Conservation (phyloP, 164 flowering plant species). For the Kingdonia uniflora region DNA sequence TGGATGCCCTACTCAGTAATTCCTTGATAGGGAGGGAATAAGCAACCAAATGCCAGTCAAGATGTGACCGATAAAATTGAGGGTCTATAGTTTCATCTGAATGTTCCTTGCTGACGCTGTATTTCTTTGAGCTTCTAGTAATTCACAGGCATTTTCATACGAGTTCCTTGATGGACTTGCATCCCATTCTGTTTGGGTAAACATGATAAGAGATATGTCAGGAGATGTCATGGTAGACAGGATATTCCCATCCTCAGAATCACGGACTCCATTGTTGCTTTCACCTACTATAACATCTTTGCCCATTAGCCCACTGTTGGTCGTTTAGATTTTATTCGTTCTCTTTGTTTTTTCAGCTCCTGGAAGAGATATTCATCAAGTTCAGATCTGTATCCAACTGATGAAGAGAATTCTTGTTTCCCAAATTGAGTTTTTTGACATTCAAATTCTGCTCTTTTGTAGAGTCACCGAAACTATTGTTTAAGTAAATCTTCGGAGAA, state of each 20-base stretch:
- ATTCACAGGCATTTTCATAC: constrained; percentile 12
- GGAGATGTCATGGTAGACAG: constrained; percentile 4
- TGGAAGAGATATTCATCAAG: constrained; percentile 12
- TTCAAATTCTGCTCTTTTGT: constrained; percentile 14
- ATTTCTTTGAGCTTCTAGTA: constrained; percentile 15
- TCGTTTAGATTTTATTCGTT: constrained; percentile 9
- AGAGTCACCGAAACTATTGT: neutral
- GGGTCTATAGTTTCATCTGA: constrained; percentile 17
- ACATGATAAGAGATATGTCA: constrained; percentile 9
- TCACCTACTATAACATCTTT: constrained; percentile 53
- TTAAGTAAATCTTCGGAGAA: no score
- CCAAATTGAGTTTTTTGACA: constrained; percentile 11
- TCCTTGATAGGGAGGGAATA: constrained; percentile 12
- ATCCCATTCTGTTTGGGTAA: constrained; percentile 20
- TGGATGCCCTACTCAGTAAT: constrained; percentile 12
- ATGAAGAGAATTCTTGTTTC: constrained; percentile 10
- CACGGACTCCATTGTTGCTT: constrained; percentile 19
- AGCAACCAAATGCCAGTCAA: constrained; percentile 9
- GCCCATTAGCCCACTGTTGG: constrained; percentile 72
- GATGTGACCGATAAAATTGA: constrained; percentile 13
- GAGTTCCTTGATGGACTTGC: constrained; percentile 12
- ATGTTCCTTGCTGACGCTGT: constrained; percentile 12
- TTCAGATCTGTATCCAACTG: constrained; percentile 18
- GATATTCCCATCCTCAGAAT: constrained; percentile 29
- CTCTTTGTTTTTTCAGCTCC: constrained; percentile 13